Percentiles rank a stretch among this genome's conserved stretches.
These are phyloP conservation scores for Penicillium sp. DNA, from an alignment of 2,329 filamentous ascomycete genomes.

Conservation along the genomic window DNA sequence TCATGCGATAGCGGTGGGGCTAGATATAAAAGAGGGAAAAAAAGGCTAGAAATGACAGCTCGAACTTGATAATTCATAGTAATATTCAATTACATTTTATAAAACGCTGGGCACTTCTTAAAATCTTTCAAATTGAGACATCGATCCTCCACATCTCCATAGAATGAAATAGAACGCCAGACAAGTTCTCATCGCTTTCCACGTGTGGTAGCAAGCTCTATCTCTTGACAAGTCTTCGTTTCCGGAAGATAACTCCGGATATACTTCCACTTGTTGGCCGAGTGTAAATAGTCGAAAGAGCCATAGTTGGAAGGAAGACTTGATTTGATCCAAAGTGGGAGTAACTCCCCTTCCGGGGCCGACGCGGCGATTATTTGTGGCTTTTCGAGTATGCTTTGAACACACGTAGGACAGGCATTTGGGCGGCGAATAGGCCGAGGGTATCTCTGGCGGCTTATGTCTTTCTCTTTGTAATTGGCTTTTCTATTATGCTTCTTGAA, in stretches of 20 bases:
- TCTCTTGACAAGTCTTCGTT: neutral
- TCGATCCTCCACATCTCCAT: too few species aligned
- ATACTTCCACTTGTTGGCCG: constrained; percentile 6
- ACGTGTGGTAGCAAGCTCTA: neutral
- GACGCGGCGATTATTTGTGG: constrained; percentile 1
- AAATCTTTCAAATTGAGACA: too few species aligned
- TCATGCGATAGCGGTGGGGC: too few species aligned
- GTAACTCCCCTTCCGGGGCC: constrained; percentile 3
- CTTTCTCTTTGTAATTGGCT: too few species aligned
- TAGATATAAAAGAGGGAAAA: too few species aligned
- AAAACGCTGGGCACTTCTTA: too few species aligned
- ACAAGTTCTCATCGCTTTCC: neutral
- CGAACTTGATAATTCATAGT: too few species aligned
- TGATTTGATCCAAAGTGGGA: constrained; percentile 2
- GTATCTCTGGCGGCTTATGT: neutral
- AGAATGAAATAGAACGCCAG: neutral
- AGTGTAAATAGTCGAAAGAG: constrained; percentile 5
- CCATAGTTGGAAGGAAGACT: constrained; percentile 1
- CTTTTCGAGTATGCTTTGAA: constrained; percentile 1
- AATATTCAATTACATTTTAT: too few species aligned
- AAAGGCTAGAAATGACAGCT: too few species aligned
- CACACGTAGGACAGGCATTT: neutral
- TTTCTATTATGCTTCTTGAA: too few species aligned
- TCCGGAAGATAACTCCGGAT: constrained; percentile 5
- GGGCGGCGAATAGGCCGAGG: neutral